Evolutionary conservation across 768 basidiomycete genomes (phyloP).

Genomic region (Tricholoma furcatifolium): DNA sequence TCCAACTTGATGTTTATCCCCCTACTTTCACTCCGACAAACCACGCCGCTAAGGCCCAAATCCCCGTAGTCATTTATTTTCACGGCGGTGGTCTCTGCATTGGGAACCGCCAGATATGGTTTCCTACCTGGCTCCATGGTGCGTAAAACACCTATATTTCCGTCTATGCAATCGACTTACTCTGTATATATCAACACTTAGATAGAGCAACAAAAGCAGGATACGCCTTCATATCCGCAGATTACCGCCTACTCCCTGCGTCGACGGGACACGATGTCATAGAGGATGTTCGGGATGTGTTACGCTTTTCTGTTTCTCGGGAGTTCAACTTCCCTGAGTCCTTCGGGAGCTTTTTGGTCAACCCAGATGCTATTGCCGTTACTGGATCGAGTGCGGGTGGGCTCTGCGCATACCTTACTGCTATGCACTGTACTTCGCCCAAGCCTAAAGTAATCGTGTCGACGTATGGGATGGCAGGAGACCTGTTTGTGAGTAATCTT

Average conservation of each 20-base stretch:
- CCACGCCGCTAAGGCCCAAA: no score
- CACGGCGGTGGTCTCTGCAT: slow-evolving; percentile 62
- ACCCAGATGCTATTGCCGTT: slow-evolving; percentile 45
- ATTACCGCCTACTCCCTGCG: slow-evolving; percentile 59
- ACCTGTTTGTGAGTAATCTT: slow-evolving; percentile 50
- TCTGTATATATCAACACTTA: slow-evolving; percentile 21
- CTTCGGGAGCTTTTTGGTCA: slow-evolving; percentile 27
- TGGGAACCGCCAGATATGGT: slow-evolving; percentile 59
- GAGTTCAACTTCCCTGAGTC: slow-evolving; percentile 12
- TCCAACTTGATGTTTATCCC: no score
- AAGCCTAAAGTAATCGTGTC: slow-evolving; percentile 55
- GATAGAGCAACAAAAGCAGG: slow-evolving; percentile 46
- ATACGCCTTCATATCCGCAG: slow-evolving; percentile 58
- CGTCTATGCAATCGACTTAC: no score
- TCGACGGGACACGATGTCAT: slow-evolving; percentile 57
- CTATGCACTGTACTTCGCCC: slow-evolving; percentile 45
- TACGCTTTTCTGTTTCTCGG: slow-evolving; percentile 39
- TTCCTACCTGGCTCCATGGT: slow-evolving; percentile 67
- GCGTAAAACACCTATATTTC: slow-evolving; percentile 15
- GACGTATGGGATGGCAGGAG: slow-evolving; percentile 64
- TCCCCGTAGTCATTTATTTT: slow-evolving; percentile 41
- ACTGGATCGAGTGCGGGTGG: slow-evolving; percentile 63
- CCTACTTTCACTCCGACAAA: no score
- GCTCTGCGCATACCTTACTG: slow-evolving; percentile 64
- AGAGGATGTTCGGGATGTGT: slow-evolving; percentile 56